Conservation (phyloP, 441 rosid species). For the Aquilaria agallochum region DNA sequence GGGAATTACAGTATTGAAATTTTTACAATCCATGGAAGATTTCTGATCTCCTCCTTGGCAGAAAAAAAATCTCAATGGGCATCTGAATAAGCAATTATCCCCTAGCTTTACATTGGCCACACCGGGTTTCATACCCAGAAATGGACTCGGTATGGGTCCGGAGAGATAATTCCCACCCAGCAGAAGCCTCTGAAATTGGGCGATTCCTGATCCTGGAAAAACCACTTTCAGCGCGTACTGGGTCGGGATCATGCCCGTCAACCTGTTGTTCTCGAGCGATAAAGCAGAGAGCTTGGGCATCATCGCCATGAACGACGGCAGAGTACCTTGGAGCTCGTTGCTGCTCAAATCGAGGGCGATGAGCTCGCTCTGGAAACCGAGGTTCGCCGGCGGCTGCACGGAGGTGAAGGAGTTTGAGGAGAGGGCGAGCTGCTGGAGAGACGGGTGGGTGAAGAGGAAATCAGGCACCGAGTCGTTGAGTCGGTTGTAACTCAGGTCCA, state of each 20-base stretch:
- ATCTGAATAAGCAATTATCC: slow-evolving; percentile 70
- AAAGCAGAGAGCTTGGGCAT: slow-evolving; percentile 78
- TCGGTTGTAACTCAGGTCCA: slow-evolving; percentile 65
- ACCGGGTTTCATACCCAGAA: slow-evolving; percentile 58
- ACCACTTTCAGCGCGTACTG: slow-evolving; percentile 59
- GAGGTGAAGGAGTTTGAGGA: slow-evolving; percentile 55
- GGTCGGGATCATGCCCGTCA: slow-evolving; percentile 76
- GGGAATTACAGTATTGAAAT: slow-evolving; percentile 56
- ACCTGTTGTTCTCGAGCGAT: slow-evolving; percentile 60
- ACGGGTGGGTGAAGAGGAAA: slow-evolving; percentile 49
- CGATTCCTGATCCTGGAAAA: slow-evolving; percentile 33
- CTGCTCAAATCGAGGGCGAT: slow-evolving; percentile 71
- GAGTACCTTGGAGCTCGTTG: slow-evolving; percentile 52
- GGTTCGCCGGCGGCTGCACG: slow-evolving; percentile 33
- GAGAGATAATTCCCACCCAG: slow-evolving; percentile 81
- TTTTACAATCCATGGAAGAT: slow-evolving; percentile 53
- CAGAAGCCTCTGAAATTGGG: slow-evolving; percentile 58
- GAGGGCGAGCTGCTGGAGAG: slow-evolving; percentile 78
- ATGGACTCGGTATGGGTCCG: slow-evolving; percentile 63
- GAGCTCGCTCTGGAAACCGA: slow-evolving; percentile 38
- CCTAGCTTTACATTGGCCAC: slow-evolving; percentile 51
- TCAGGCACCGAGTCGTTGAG: slow-evolving; percentile 45
- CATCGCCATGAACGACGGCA: slow-evolving; percentile 57
- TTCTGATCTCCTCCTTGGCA: slow-evolving; percentile 75
- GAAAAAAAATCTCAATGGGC: slow-evolving; percentile 68